phyloP scores from a whole-genome alignment of 176 grass and related monocot genomes.

The Eleusine indica region DNA sequence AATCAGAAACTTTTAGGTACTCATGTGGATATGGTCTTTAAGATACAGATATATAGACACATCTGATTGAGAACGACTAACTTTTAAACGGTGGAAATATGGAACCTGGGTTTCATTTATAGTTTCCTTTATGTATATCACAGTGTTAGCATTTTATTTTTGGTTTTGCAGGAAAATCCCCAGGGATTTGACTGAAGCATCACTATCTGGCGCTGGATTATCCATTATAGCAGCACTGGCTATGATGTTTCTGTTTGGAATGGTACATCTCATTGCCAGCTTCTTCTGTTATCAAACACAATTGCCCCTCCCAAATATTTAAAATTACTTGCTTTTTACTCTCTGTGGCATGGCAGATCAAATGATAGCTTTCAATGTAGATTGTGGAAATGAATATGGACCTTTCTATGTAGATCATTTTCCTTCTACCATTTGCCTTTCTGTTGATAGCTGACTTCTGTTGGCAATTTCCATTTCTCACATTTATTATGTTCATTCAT shows the following conservation, averaged over 20 bases:
- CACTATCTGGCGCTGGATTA: slow-evolving; percentile 87
- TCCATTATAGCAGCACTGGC: slow-evolving; percentile 78
- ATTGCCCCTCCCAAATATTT: not conserved
- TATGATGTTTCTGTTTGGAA: slow-evolving; percentile 97
- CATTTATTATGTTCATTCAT: slow-evolving; percentile 1
- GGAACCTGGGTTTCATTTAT: not conserved
- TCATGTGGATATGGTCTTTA: not conserved
- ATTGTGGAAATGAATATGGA: not conserved
- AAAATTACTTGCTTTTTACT: not conserved
- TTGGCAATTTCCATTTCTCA: not conserved
- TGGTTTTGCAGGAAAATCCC: slow-evolving; percentile 84
- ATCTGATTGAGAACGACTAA: not conserved
- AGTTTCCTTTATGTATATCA: not conserved
- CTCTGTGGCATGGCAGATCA: not conserved
- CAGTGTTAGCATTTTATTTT: not conserved
- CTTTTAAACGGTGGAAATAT: not conserved
- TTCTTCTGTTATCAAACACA: slow-evolving; percentile 6
- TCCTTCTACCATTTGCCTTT: not conserved
- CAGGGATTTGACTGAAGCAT: slow-evolving; percentile 96
- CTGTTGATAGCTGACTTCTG: not conserved
- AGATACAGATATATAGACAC: not conserved
- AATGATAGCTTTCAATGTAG: not conserved
- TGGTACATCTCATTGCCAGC: slow-evolving; percentile 54
- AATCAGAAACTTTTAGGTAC: not conserved
- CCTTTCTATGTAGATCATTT: not conserved